These are phyloP conservation scores for Cystobasidiopsis lactophilus DNA, from an alignment of 768 basidiomycete species.

Conservation along the genomic window DNA sequence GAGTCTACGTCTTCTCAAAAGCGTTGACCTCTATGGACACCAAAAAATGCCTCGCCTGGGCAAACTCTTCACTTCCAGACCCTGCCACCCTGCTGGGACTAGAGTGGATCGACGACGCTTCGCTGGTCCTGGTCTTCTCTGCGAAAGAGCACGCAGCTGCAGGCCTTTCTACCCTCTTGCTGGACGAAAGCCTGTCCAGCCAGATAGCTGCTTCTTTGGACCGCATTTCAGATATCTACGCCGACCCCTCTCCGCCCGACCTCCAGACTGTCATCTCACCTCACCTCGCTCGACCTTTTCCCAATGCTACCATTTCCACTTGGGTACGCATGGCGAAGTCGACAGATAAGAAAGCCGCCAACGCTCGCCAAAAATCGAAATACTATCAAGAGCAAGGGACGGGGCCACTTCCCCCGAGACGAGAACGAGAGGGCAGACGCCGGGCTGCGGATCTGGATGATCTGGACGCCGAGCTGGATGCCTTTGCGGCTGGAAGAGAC, in stretches of 20 bases:
- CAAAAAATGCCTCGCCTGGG: not conserved
- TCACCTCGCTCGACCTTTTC: not conserved
- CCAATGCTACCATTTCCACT: not conserved
- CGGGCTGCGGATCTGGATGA: not conserved
- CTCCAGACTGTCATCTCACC: not conserved
- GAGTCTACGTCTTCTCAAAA: too few relatives aligned
- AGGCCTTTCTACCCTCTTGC: not conserved
- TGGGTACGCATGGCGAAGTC: not conserved
- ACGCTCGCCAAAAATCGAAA: not conserved
- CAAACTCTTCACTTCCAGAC: not conserved
- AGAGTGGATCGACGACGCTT: constrained; percentile 1
- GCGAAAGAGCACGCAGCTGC: not conserved
- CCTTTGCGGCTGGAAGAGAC: not conserved
- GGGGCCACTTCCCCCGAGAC: not conserved
- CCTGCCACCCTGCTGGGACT: not conserved
- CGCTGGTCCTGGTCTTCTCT: not conserved
- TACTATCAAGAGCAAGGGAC: not conserved
- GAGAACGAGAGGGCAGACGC: not conserved
- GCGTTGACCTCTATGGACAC: not conserved
- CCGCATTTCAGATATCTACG: not conserved
- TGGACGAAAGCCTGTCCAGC: not conserved
- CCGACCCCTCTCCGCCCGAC: not conserved
- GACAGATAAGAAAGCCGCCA: not conserved
- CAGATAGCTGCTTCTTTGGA: not conserved
- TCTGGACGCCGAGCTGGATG: not conserved